Evolutionary conservation across 768 basidiomycete species (phyloP).

Genomic region (Pleurotus salmoneostramineus): DNA sequence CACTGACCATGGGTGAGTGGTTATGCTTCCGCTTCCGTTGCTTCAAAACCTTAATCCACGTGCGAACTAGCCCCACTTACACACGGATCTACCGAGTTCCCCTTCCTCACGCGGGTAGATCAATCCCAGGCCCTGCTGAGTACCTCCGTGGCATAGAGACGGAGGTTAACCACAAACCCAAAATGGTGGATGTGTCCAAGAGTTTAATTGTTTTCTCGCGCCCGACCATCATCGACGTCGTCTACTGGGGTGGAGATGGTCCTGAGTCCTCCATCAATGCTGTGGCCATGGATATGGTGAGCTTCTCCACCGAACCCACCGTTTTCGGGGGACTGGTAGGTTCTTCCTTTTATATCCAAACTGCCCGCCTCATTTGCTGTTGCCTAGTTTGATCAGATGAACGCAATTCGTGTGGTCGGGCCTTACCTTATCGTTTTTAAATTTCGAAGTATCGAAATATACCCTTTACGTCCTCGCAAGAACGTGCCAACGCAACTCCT

Average conservation of each 20-base stretch:
- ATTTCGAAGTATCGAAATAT: constrained; percentile 46
- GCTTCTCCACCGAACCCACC: constrained; percentile 17
- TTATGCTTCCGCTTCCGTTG: not conserved
- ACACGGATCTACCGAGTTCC: constrained; percentile 19
- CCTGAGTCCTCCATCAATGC: constrained; percentile 12
- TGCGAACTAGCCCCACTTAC: constrained; percentile 15
- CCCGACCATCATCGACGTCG: constrained; percentile 26
- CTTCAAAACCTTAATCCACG: not conserved
- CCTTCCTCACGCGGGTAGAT: not conserved
- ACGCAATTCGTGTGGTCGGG: constrained; percentile 41
- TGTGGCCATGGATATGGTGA: constrained; percentile 10
- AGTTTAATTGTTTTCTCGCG: constrained; percentile 28
- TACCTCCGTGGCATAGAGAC: constrained; percentile 16
- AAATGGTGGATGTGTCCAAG: constrained; percentile 27
- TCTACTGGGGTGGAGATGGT: constrained; percentile 30
- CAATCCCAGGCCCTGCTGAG: constrained; percentile 11
- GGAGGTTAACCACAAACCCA: constrained; percentile 23
- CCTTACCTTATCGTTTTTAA: constrained; percentile 50
- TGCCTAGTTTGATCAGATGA: constrained; percentile 35
- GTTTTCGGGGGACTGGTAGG: constrained; percentile 29
- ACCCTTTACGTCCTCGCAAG: constrained; percentile 21
- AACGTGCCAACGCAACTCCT: constrained; percentile 11
- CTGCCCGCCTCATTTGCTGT: not conserved
- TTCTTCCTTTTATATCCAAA: constrained; percentile 2
- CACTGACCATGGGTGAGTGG: constrained; percentile 14